phyloP scores from a whole-genome alignment of 2,329 filamentous ascomycete genomes.

The Phialemonium atrogriseum region DNA sequence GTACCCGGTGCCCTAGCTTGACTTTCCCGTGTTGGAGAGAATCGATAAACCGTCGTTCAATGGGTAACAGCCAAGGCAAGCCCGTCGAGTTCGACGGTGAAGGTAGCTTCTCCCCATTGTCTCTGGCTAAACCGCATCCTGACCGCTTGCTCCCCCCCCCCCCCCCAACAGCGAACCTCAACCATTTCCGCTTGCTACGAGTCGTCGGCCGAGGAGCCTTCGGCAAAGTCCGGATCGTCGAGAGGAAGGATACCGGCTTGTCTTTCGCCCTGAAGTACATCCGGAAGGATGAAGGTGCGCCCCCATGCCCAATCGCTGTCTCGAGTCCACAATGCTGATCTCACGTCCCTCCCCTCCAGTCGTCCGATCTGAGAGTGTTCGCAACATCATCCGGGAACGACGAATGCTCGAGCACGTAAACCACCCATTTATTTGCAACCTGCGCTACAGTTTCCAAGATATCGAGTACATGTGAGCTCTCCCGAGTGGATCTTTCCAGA shows the following conservation, averaged over 20 bases:
- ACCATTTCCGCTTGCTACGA: conserved; percentile 89
- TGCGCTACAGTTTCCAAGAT: conserved; percentile 98
- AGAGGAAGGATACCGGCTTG: conserved; percentile 88
- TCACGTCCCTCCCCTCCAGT: conserved; percentile 44
- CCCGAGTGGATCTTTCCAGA: background rate
- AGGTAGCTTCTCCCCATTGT: conserved; percentile 47
- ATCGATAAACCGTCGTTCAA: too few relatives aligned
- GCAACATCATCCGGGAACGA: conserved; percentile 95
- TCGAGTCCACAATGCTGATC: background rate
- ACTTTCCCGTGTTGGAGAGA: conserved; percentile 3
- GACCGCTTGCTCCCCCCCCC: too few relatives aligned
- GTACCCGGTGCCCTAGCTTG: too few relatives aligned
- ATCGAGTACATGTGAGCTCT: conserved; percentile 86
- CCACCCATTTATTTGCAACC: conserved; percentile 94
- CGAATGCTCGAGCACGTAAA: conserved; percentile 98
- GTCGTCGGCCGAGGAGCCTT: conserved; percentile 98
- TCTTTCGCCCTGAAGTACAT: conserved; percentile 98
- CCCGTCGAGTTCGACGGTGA: conserved; percentile 87
- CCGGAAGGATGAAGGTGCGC: conserved; percentile 89
- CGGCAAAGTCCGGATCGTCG: conserved; percentile 97
- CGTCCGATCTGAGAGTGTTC: conserved; percentile 92
- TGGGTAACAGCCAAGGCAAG: conserved; percentile 96
- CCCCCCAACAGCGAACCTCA: conserved; percentile 70
- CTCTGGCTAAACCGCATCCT: background rate
- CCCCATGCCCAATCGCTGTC: conserved; percentile 1